Conservation (phyloP, 2,329 filamentous ascomycete genomes). For the Cercospora canescens region DNA sequence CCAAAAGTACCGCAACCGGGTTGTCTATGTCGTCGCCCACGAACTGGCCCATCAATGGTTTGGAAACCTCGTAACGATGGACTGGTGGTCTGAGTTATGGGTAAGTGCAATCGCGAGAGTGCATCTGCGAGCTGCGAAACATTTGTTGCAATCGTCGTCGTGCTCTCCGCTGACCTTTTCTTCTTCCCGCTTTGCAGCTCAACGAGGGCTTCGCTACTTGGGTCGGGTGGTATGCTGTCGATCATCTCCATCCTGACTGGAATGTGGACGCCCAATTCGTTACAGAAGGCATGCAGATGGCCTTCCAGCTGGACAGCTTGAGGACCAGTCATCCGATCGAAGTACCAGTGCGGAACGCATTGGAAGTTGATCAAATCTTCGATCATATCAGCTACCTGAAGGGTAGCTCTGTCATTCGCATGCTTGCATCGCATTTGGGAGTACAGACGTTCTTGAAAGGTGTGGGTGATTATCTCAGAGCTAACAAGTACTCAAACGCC, state of each 20-base stretch:
- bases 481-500: slow-evolving; percentile 84
- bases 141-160: too few species aligned
- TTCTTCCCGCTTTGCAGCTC: slow-evolving; percentile 50
- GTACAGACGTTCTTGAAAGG: slow-evolving; percentile 86
- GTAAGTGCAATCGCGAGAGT: too few species aligned
- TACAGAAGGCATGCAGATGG: slow-evolving; percentile 89
- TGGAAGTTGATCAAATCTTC: slow-evolving; percentile 98
- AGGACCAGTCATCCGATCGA: slow-evolving; percentile 94
- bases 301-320: slow-evolving; percentile 85
- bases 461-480: slow-evolving; percentile 84
- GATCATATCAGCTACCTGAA: slow-evolving; percentile 96
- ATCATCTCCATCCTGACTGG: slow-evolving; percentile 94
- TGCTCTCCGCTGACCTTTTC: too few species aligned
- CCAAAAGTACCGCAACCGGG: slow-evolving; percentile 84
- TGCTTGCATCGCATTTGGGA: slow-evolving; percentile 89
- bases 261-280: slow-evolving; percentile 98
- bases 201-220: slow-evolving; percentile 96
- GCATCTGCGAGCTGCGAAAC: too few species aligned
- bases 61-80: slow-evolving; percentile 92
- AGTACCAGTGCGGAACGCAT: slow-evolving; percentile 86
- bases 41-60: slow-evolving; percentile 98
- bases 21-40: slow-evolving; percentile 97
- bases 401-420: slow-evolving; percentile 93
- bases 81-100: slow-evolving; percentile 76
- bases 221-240: slow-evolving; percentile 92